phyloP scores from a whole-genome alignment of 139 green algal species.

The Picochlorum sp. region DNA sequence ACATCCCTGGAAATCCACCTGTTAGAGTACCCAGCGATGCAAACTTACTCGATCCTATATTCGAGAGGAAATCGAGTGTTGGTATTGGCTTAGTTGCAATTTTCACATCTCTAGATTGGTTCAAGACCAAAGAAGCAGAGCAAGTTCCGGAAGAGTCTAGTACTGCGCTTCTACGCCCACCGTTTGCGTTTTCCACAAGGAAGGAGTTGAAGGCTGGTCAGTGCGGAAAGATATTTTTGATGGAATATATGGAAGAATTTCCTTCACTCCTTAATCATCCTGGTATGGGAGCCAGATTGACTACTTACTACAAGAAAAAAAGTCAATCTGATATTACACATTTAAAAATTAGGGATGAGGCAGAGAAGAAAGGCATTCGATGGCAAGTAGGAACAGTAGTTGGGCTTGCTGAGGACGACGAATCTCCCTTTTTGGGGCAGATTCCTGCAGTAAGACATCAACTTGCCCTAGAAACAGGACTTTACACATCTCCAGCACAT shows the following conservation, averaged over 20 bases:
- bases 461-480: constrained; percentile 29
- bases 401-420: constrained; percentile 41
- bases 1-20: background rate
- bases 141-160: background rate
- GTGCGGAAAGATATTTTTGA: constrained; percentile 48
- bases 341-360: constrained; percentile 2
- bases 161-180: constrained; percentile 7
- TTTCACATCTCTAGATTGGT: constrained; percentile 3
- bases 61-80: background rate
- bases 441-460: constrained; percentile 24
- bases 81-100: constrained; percentile 4
- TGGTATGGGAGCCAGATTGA: constrained; percentile 65
- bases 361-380: constrained; percentile 1
- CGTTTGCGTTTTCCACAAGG: constrained; percentile 26
- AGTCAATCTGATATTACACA: constrained; percentile 25
- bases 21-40: background rate
- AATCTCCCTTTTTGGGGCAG: constrained; percentile 45
- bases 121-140: constrained; percentile 1
- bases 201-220: constrained; percentile 39
- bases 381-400: constrained; percentile 42
- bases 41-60: background rate
- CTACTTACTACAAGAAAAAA: constrained; percentile 61
- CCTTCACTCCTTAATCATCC: constrained; percentile 56
- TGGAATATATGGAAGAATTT: constrained; percentile 72
- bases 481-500: constrained; percentile 50